phyloP scores from a whole-genome alignment of 176 grass and related monocot species.

The Phoenix dactylifera region DNA sequence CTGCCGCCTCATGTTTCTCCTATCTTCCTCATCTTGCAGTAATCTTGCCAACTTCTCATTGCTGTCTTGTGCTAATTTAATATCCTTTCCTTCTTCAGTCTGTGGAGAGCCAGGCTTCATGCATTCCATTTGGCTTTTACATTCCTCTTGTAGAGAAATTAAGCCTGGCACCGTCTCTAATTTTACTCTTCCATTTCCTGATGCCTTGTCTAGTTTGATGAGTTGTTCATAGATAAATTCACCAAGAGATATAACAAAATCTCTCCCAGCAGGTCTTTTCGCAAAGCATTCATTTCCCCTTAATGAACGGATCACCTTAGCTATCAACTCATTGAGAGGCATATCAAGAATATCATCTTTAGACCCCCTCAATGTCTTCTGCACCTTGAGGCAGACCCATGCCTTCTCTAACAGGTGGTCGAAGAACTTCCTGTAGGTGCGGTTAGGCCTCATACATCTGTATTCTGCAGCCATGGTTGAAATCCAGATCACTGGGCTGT shows the following conservation, averaged over 20 bases:
- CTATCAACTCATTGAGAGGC: constrained; percentile 75
- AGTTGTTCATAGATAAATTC: constrained; percentile 90
- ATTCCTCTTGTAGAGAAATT: constrained; percentile 77
- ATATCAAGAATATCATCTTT: constrained; percentile 63
- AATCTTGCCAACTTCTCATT: constrained; percentile 76
- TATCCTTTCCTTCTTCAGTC: constrained; percentile 47
- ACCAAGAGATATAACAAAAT: constrained; percentile 77
- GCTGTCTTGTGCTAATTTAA: constrained; percentile 38
- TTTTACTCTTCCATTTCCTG: constrained; percentile 41
- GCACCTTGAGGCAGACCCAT: constrained; percentile 75
- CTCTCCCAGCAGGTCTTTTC: constrained; percentile 55
- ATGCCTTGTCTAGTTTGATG: constrained; percentile 56
- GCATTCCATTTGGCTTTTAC: constrained; percentile 51
- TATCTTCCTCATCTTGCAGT: constrained; percentile 87
- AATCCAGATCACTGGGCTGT: constrained; percentile 73
- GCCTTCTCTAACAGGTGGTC: constrained; percentile 84
- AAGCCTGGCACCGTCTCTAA: constrained; percentile 56
- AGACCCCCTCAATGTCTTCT: constrained; percentile 63
- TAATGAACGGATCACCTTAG: constrained; percentile 78
- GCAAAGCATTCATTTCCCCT: constrained; percentile 48
- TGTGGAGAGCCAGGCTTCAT: constrained; percentile 32
- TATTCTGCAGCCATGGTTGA: constrained; percentile 87
- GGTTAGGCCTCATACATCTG: constrained; percentile 79
- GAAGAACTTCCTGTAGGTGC: constrained; percentile 73
- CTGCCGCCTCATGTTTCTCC: constrained; percentile 86